Evolutionary conservation across 1,284 basidiomycete genomes (phyloP), one percentile per base, ranked within the genome.

Genomic region (Rhodotorula sp.): DNA sequence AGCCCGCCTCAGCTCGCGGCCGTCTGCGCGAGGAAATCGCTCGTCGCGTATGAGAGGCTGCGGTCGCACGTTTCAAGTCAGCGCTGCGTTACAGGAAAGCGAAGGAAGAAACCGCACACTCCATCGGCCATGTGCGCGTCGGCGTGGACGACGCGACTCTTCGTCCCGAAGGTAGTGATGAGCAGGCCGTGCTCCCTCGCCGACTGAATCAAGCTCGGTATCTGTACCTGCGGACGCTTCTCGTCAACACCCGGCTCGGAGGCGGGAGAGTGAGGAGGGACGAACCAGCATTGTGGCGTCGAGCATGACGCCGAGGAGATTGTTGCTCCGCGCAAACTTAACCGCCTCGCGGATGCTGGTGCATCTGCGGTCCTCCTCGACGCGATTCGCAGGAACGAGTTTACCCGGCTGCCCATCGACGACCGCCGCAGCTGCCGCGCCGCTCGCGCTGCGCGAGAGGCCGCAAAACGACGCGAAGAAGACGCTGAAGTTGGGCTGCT

Each of bases 401-500:
- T 67, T 67, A 21, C 77, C 72, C n/a, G 70, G 71, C 34, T 50
- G 29, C 7, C 53, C 53, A 2, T 41, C 29, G 39, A 29, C 39
- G 29, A 17, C 27, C 3, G 32, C 29, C 29, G 41, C 29, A 12
- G 71, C 69, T n/a, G 62, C 76, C 4, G 68, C 70, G 19, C 41
- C 44, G 27, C 44, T 50, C 6, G 37, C 50, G 27, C 39, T 25
- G 13, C 82, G 80, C 50, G 85, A 84, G 70, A 90, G 87, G 56
- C 94, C 93, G 81, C 94, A 97, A 79, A 89, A 88, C 21, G 91
- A 91, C 15, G 90, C 89, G 81, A 98, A 92, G 83, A 99, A 97
- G 41, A 99, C 96, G 64, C 97, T 94, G 85, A 97, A 93, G 82
- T 99, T 99, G 27, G 97, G 97, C 83, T 99, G 97, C 83, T 99